A percentile compares a stretch with the other conserved stretches of the same genome.
Conservation (phyloP, 1,284 basidiomycete species). For the Boletellus sp. region DNA sequence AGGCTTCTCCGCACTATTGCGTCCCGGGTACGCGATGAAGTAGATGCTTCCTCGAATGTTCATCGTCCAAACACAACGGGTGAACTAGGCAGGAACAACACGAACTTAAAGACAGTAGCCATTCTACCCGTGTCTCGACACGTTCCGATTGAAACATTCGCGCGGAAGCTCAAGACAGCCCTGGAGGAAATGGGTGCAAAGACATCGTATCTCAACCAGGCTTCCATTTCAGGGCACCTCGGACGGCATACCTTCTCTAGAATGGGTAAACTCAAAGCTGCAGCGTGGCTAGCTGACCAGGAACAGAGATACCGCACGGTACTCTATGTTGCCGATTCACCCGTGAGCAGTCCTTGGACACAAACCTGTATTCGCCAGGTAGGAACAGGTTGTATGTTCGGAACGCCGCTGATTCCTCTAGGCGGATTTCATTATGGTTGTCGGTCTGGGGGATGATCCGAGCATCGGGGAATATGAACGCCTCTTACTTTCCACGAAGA, state of each 20-base stretch:
- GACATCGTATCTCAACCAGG: conserved; percentile 88
- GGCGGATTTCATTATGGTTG: conserved; percentile 94
- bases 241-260: conserved; percentile 90
- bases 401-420: conserved; percentile 32
- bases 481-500: conserved; percentile 90
- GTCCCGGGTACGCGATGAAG: conserved; percentile 81
- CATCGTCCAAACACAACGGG: conserved; percentile 46
- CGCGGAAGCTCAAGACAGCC: conserved; percentile 82
- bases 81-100: conserved; percentile 74
- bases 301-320: conserved; percentile 91
- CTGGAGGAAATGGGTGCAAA: conserved; percentile 86
- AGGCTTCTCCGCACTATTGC: conserved; percentile 91
- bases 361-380: conserved; percentile 93
- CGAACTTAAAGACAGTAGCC: conserved; percentile 92
- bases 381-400: conserved; percentile 18
- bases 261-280: conserved; percentile 92
- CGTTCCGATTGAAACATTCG: conserved; percentile 85
- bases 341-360: conserved; percentile 93
- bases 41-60: conserved; percentile 54
- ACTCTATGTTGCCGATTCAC: conserved; percentile 90
- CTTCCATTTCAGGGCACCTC: conserved; percentile 84
- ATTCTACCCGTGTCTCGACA: conserved; percentile 78
- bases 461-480: conserved; percentile 90
- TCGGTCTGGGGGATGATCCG: conserved; percentile 93
- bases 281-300: conserved; percentile 91